Evolutionary conservation across 139 green algal genomes (phyloP).

Genomic region (Nannochloris sp.): DNA sequence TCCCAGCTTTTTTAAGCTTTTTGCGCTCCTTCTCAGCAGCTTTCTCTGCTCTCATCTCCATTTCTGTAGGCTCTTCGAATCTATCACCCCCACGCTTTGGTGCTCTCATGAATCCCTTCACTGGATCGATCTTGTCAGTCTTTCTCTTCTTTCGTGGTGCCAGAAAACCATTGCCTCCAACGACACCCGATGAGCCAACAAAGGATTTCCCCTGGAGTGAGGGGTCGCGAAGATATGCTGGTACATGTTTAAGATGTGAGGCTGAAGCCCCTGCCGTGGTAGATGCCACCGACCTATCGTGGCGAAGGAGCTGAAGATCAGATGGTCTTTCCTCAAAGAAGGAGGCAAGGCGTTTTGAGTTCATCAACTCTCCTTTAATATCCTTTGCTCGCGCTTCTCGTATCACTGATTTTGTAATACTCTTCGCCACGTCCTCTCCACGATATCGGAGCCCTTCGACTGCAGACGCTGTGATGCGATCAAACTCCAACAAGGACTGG

Average conservation of each 20-base stretch:
- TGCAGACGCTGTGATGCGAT: constrained; percentile 32
- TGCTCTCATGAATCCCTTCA: constrained; percentile 46
- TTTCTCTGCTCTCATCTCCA: constrained; percentile 26
- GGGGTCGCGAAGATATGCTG: constrained; percentile 59
- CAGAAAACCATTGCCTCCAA: constrained; percentile 20
- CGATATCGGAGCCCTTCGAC: constrained; percentile 67
- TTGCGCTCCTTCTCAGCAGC: constrained; percentile 20
- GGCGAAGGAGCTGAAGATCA: constrained; percentile 61
- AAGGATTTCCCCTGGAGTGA: constrained; percentile 12
- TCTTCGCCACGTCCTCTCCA: constrained; percentile 67
- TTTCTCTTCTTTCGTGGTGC: constrained; percentile 24
- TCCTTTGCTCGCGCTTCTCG: constrained; percentile 77
- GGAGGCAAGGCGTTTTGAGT: constrained; percentile 59
- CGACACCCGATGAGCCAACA: not conserved
- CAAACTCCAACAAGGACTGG: constrained; percentile 16
- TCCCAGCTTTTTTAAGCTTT: constrained; percentile 7
- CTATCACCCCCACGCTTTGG: constrained; percentile 24
- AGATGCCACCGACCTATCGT: constrained; percentile 62
- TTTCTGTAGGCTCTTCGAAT: constrained; percentile 31
- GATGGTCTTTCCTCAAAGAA: constrained; percentile 82
- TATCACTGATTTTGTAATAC: constrained; percentile 63
- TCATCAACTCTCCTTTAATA: constrained; percentile 84
- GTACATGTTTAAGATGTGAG: constrained; percentile 70
- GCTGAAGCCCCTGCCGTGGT: constrained; percentile 17
- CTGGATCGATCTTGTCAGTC: constrained; percentile 29